phyloP scores from a whole-genome alignment of 2,329 filamentous ascomycete species.

The Penicillium corylophilum region DNA sequence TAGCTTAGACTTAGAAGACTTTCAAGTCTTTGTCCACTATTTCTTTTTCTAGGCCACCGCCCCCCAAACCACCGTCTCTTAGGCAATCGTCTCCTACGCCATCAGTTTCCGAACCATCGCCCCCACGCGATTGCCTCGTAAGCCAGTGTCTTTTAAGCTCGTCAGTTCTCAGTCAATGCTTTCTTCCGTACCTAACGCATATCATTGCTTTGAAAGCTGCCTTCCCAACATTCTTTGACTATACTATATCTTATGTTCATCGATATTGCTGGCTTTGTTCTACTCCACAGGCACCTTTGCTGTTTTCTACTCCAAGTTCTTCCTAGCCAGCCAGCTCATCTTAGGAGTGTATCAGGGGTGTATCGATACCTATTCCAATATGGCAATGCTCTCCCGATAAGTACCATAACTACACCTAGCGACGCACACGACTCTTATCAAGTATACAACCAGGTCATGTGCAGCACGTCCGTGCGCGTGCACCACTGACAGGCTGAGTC shows the following conservation, averaged over 20 bases:
- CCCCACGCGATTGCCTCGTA: too few species aligned
- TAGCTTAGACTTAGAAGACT: too few species aligned
- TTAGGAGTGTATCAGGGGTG: background rate
- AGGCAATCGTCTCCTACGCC: too few species aligned
- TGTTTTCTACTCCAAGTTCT: background rate
- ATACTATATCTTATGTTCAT: background rate
- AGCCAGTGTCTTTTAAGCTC: too few species aligned
- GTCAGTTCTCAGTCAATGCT: too few species aligned
- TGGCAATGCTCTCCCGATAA: background rate
- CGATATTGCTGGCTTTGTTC: background rate
- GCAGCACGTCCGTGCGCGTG: background rate
- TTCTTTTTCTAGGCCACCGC: too few species aligned
- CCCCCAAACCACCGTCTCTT: too few species aligned
- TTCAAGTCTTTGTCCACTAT: too few species aligned
- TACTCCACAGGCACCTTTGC: background rate
- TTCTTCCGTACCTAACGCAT: too few species aligned
- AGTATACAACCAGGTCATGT: background rate
- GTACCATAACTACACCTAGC: background rate
- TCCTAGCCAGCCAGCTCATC: background rate
- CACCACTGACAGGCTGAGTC: conserved; percentile 12
- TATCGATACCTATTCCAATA: background rate
- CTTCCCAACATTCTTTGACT: background rate
- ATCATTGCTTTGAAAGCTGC: too few species aligned
- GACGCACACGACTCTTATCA: background rate
- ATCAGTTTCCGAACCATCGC: too few species aligned